Evolutionary conservation across 768 basidiomycete genomes (phyloP), one percentile per base, ranked within the genome.

Genomic region (Mycena belliarum): DNA sequence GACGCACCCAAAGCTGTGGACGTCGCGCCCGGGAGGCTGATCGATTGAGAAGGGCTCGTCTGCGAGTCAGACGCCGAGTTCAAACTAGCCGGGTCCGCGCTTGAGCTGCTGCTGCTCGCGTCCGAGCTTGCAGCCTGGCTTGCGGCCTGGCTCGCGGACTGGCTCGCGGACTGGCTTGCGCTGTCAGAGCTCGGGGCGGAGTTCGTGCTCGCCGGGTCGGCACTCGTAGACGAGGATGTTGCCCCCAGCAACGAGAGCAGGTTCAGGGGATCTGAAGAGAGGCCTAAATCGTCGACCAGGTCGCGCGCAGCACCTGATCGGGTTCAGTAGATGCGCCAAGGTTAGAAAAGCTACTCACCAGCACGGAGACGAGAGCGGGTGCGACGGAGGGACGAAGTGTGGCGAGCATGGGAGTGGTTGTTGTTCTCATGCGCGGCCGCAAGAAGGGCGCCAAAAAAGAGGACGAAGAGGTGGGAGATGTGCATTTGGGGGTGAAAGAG

Each of bases 51-150:
- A 37, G 15, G 35, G n/a, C 33, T 21, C 28, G 57, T 18, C 42
- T 25, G 20, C 15, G 38, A 7, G 52, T 25, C 89, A 86, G 4
- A 89, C 87, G 53, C 81, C 79, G 66, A 91, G 88, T n/a, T 83
- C 82, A 20, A 40, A 16, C 77, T 69, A 12, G 87, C 86, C 5
- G 80, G 73, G 72, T 90, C 49, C 20, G 29, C 29, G 29, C 12
- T 32, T 32, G 47, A n/a, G n/a, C n/a, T n/a, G n/a, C n/a, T n/a
- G n/a, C n/a, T n/a, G n/a, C n/a, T n/a, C n/a, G n/a, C n/a, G n/a
- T n/a, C n/a, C n/a, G n/a, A n/a, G n/a, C n/a, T n/a, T n/a, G n/a
- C n/a, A n/a, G n/a, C n/a, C n/a, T n/a, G n/a, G n/a, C n/a, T n/a
- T n/a, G n/a, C n/a, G n/a, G n/a, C n/a, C n/a, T n/a, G n/a, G n/a